A percentile compares a stretch with the other conserved stretches of the same genome.
These are phyloP conservation scores for Kuraishia hungarica DNA, from an alignment of 805 yeast genomes.

Conservation along the genomic window DNA sequence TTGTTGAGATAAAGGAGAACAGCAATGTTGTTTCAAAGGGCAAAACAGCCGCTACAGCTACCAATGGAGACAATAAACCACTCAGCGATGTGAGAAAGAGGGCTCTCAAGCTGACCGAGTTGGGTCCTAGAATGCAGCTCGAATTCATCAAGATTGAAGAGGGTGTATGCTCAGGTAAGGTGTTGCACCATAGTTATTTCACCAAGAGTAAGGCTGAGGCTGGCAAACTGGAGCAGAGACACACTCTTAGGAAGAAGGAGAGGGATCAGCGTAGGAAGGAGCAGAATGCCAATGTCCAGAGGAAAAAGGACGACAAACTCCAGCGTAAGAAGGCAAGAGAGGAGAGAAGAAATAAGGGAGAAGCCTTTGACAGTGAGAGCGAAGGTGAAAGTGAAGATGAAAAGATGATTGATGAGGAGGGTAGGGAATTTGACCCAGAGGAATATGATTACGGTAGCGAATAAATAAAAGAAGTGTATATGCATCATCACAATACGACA, in stretches of 20 bases:
- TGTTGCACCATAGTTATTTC: slow-evolving; percentile 70
- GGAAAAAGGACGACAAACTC: slow-evolving; percentile 64
- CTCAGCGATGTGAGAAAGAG: slow-evolving; percentile 40
- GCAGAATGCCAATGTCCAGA: slow-evolving; percentile 72
- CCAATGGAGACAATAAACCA: slow-evolving; percentile 9
- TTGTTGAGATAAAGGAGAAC: slow-evolving; percentile 47
- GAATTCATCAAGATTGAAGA: slow-evolving; percentile 83
- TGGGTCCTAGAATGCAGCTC: slow-evolving; percentile 84
- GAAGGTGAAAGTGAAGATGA: slow-evolving; percentile 27
- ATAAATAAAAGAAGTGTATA: not conserved
- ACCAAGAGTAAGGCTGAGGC: slow-evolving; percentile 56
- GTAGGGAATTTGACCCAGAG: slow-evolving; percentile 11
- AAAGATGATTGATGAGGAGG: slow-evolving; percentile 18
- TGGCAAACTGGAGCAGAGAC: slow-evolving; percentile 55
- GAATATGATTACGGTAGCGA: slow-evolving; percentile 11
- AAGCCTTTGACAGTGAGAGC: slow-evolving; percentile 19
- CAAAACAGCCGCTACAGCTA: slow-evolving; percentile 13
- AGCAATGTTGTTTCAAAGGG: slow-evolving; percentile 14
- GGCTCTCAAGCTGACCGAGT: slow-evolving; percentile 86
- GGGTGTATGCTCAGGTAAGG: slow-evolving; percentile 83
- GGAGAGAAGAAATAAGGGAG: slow-evolving; percentile 32
- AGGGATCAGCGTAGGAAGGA: slow-evolving; percentile 66
- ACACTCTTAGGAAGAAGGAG: slow-evolving; percentile 49
- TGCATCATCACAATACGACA: too few relatives aligned
- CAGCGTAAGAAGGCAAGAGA: slow-evolving; percentile 40